Base-by-base conservation (phyloP, 2,329 filamentous ascomycete species). In the Magnaporthiopsis rhizophila region DNA sequence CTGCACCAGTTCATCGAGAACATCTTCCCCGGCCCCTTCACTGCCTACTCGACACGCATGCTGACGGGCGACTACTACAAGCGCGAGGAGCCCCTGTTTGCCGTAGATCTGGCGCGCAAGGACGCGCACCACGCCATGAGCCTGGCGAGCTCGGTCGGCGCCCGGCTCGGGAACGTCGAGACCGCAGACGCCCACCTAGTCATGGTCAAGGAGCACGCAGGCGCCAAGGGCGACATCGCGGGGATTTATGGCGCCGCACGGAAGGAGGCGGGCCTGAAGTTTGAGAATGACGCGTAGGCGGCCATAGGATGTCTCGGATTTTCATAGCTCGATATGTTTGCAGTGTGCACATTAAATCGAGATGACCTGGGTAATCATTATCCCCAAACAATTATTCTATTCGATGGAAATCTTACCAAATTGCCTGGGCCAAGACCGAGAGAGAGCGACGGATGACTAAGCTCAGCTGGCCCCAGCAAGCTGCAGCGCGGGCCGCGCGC, bases 241-340 rank as follows among this genome's bases (percentile, higher is more conserved):
- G 88, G 85, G 13, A 89, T 97, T 53, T 96, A 96, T 77, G 92
- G 92, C 0, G 89, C 88, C 2, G 87, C 90, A 64, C 84, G 92
- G 70, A 79, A 88, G 76, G 88, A 92, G 72, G 85, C 84, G 34
- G 92, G 91, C 0, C 75, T 97, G 69, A 82, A 86, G 64, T 96
- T 87, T 76, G 89, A 91, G 72, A 91, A 89, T 68, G 75, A 81
- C 65, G 72, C 68, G 65, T 74, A 61, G 18, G 45, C 21, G 45
- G 18, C 45, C 5, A 3, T 53, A 4, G n/a, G 21, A 53, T 21
- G 7, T n/a, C n/a, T 24, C 45, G 3, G 45, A 21, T 9, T 24
- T n/a, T 11, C 4, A 7, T 45, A 45, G 3, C 15, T 45, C 15
- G 15, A 45, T 18, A 45, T 45, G 15, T 45, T 45, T 13, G 5